Evolutionary conservation across 371 early-diverging fungal genomes (phyloP), one percentile per base, ranked within the genome.

Genomic region (Circinella minor): DNA sequence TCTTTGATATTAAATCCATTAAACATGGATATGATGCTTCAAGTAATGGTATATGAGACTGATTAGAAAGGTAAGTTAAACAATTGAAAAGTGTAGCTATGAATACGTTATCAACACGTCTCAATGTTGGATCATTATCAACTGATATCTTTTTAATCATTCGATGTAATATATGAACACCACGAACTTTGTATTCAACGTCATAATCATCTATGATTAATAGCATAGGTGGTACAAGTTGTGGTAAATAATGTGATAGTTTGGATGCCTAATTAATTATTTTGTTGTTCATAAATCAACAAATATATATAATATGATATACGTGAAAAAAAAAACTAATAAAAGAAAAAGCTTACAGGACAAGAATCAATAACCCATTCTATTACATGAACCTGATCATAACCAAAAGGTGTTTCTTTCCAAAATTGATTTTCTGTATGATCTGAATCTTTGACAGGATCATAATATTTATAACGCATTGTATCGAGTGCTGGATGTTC

Each of bases 161-260:
- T 15, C 4, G 11, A 61, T 77, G 79, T 4, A 83, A 59, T 55
- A 81, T 57, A 4, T 38, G n/a, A 2, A 81, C 77, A 1, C 78
- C 83, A 14, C 67, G 54, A 9, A 48, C 54, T 39, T 81, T 81
- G 59, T 81, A 81, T 3, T 59, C 36, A 17, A 77, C 61, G 27
- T 79, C 77, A 65, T 72, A 77, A 48, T 83, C 79, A 57, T 83
- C 83, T 27, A 81, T 14, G 1, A 78, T 65, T 48, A 77, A 72
- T 10, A 83, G 57, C 1, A 77, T 71, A 15, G 81, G 76, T 34
- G 83, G 79, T 15, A 77, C 64, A 1, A 77, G 4, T 17, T 75
- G 70, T 15, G 75, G 70, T 15, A 78, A 46, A 36, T 67, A 61
- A 0, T 75, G 61, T 39, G 74, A 47, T 18, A 79, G 37, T 51